Evolutionary conservation across 2,329 filamentous ascomycete genomes (phyloP).

Genomic region (Curvularia lunata): DNA sequence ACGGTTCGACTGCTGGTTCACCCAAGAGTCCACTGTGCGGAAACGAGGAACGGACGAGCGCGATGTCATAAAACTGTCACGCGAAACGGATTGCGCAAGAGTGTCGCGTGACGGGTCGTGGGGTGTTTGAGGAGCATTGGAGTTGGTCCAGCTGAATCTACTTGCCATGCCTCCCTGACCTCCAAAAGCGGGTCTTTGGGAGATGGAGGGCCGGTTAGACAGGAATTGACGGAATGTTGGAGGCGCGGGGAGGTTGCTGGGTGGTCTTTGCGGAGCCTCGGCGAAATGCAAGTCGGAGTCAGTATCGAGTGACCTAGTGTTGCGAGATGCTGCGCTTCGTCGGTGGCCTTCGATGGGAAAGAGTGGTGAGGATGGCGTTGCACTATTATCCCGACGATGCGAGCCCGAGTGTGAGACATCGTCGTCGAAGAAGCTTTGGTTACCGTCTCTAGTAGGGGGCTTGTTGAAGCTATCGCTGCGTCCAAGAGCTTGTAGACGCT

Average conservation of each 20-base stretch:
- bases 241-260: conserved; percentile 35
- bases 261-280: conserved; percentile 25
- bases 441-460: conserved; percentile 14
- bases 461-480: conserved; percentile 42
- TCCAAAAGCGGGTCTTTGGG: conserved; percentile 35
- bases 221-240: conserved; percentile 50
- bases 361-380: conserved; percentile 41
- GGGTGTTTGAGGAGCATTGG: conserved; percentile 49
- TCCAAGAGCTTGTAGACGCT: conserved; percentile 35
- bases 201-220: conserved; percentile 44
- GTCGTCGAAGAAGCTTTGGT: conserved; percentile 38
- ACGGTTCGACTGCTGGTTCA: conserved; percentile 48
- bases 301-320: conserved; percentile 39
- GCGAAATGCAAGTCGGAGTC: conserved; percentile 34
- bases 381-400: conserved; percentile 39
- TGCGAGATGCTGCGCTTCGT: conserved; percentile 40
- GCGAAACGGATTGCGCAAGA: conserved; percentile 29
- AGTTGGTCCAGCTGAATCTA: conserved; percentile 52
- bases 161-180: conserved; percentile 36
- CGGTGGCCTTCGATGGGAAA: conserved; percentile 38
- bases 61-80: conserved; percentile 47
- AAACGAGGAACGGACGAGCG: conserved; percentile 49
- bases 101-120: conserved; percentile 41
- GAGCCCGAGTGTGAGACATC: conserved; percentile 34
- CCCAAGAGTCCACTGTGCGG: conserved; percentile 52